These are phyloP conservation scores for Trichoderma koningiopsis DNA, from an alignment of 2,329 filamentous ascomycete genomes.

Conservation along the genomic window DNA sequence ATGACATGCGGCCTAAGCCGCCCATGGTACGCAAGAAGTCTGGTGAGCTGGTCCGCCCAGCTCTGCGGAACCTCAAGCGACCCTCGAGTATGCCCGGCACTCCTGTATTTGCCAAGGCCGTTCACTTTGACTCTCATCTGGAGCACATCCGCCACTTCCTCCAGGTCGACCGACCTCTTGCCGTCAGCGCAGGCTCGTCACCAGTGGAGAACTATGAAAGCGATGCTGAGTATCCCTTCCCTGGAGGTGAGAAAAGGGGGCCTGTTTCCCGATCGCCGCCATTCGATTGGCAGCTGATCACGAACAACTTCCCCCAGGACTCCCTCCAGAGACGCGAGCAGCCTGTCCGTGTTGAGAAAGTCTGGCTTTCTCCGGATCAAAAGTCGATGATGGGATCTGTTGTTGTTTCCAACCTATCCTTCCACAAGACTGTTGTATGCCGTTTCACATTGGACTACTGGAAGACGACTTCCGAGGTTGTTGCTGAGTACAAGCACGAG, in stretches of 20 bases:
- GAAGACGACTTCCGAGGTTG: conserved; percentile 96
- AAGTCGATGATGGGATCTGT: conserved; percentile 83
- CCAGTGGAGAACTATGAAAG: conserved; percentile 86
- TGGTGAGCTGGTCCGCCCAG: conserved; percentile 91
- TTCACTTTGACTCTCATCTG: conserved; percentile 97
- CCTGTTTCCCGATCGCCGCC: conserved; percentile 48
- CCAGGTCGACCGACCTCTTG: conserved; percentile 90
- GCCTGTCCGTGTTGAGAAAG: conserved; percentile 79
- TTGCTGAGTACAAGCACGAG: conserved; percentile 83
- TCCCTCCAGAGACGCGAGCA: conserved; percentile 58
- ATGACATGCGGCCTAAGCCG: conserved; percentile 68
- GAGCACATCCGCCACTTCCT: conserved; percentile 96
- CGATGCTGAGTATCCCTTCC: conserved; percentile 88
- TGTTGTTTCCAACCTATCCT: conserved; percentile 84
- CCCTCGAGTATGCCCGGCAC: conserved; percentile 98
- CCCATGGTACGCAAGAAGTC: conserved; percentile 97
- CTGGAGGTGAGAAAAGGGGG: conserved; percentile 48
- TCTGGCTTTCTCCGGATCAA: conserved; percentile 86
- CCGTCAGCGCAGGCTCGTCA: conserved; percentile 91
- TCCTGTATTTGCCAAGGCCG: conserved; percentile 90
- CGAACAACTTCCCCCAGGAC: conserved; percentile 75
- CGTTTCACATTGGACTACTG: conserved; percentile 97
- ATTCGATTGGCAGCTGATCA: conserved; percentile 84
- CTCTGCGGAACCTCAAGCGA: conserved; percentile 75
- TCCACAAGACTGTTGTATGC: conserved; percentile 85